phyloP scores from a whole-genome alignment of 768 basidiomycete genomes.

The Polyporus arcularius region DNA sequence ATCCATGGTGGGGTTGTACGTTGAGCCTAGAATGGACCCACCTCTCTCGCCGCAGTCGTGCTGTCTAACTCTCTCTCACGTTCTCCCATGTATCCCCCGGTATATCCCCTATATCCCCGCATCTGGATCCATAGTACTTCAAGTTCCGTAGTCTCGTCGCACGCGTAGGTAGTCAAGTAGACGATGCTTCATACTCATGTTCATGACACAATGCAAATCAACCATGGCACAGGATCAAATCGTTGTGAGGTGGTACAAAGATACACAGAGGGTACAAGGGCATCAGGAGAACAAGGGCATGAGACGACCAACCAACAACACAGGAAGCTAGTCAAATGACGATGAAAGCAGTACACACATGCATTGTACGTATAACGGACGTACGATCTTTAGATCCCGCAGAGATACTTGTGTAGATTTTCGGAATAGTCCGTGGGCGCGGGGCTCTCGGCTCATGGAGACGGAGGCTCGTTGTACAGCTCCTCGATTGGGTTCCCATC shows the following conservation, averaged over 20 bases:
- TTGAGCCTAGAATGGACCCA: slow-evolving; percentile 18
- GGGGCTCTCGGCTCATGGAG: slow-evolving; percentile 11
- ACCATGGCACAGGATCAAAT: background rate
- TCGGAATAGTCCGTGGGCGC: too few species aligned
- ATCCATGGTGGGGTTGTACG: slow-evolving; percentile 5
- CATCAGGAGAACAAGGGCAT: too few species aligned
- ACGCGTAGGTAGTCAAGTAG: background rate
- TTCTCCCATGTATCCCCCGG: background rate
- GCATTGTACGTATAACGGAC: too few species aligned
- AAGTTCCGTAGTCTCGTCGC: background rate
- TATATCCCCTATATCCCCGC: slow-evolving; percentile 15
- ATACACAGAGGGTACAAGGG: too few species aligned
- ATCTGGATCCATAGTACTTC: background rate
- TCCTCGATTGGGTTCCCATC: slow-evolving; percentile 56
- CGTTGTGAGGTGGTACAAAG: too few species aligned
- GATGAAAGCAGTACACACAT: too few species aligned
- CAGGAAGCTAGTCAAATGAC: too few species aligned
- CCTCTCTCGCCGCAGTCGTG: background rate
- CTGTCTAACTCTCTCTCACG: background rate
- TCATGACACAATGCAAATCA: background rate
- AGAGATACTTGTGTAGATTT: too few species aligned
- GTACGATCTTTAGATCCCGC: too few species aligned
- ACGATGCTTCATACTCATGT: background rate
- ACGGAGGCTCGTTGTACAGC: slow-evolving; percentile 58
- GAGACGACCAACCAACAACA: too few species aligned